Base-by-base conservation (phyloP, 2,329 filamentous ascomycete genomes). In the Fusarium floridanum region DNA sequence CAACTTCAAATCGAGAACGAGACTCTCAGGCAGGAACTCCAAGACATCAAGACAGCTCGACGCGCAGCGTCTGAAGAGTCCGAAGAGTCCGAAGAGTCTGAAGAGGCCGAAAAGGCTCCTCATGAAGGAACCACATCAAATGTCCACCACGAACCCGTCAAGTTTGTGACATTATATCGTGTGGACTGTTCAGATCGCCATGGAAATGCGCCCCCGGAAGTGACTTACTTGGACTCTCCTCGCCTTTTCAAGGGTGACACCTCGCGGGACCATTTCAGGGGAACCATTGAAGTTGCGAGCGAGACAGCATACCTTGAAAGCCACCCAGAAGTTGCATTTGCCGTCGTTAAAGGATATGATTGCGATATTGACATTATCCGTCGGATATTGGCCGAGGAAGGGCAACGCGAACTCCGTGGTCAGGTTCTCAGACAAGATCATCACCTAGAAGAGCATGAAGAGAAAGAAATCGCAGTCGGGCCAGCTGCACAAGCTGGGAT, bases 171-270 rank as follows among this genome's bases (percentile, higher is more conserved):
- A 6, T 9, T 71, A 9, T 22, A 68, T 16, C 17, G 9, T 9
- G 37, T 41, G 37, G 4, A 12, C 32, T 11, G 11, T 32, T 32
- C 29, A 8, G 8, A 32, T 11, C 9, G 29, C 29, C 29, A 32
- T 32, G 29, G 29, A 27, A 27, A 32, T 32, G 9, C 10, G 29
- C 29, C 9, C 10, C 4, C 29, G 10, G 10, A 5, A 11, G 10
- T 32, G 10, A 14, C 34, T 36, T 41, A 20, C 39, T 22, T 39
- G 29, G 68, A 71, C 62, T 14, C 27, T 2, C 68, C 68, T 12
- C 53, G 41, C 5, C 57, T 69, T 43, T 69, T 66, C 20, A 71
- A 60, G 36, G 68, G 68, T 11, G 68, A 71, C n/a, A 62, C 55
- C 2, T 2, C 39, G 7, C 27, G 27, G 7, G 27, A 27, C 27